phyloP scores from a whole-genome alignment of 306 rosid species.

The Geum urbanum region DNA sequence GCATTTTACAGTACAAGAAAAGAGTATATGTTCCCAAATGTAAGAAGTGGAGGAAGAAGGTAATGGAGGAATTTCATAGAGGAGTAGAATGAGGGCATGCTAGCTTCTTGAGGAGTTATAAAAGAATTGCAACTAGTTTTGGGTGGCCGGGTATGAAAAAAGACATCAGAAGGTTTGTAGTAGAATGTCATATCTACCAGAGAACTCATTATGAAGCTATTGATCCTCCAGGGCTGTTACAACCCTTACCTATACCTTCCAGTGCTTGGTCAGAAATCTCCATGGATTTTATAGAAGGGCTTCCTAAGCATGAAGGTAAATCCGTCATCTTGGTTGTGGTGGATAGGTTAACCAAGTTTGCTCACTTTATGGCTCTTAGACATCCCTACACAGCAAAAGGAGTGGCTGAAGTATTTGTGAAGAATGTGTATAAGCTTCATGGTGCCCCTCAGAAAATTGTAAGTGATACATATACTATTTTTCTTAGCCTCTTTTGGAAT shows the following conservation, averaged over 20 bases:
- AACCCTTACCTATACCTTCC: background rate
- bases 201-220: background rate
- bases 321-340: background rate
- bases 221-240: background rate
- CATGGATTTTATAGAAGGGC: background rate
- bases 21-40: background rate
- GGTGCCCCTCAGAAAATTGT: background rate
- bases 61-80: background rate
- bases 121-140: too few species aligned
- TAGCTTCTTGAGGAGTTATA: background rate
- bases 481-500: background rate
- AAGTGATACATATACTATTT: background rate
- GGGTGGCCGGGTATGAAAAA: background rate
- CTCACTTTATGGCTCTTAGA: background rate
- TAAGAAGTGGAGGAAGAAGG: background rate
- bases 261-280: background rate
- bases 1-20: background rate
- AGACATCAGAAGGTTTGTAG: background rate
- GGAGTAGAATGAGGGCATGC: background rate
- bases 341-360: background rate
- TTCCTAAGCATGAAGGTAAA: too few species aligned
- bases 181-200: background rate
- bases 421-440: background rate
- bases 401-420: background rate
- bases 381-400: background rate